Base-by-base conservation (phyloP, 2,329 filamentous ascomycete species). In the Penicillium griseofulvum region DNA sequence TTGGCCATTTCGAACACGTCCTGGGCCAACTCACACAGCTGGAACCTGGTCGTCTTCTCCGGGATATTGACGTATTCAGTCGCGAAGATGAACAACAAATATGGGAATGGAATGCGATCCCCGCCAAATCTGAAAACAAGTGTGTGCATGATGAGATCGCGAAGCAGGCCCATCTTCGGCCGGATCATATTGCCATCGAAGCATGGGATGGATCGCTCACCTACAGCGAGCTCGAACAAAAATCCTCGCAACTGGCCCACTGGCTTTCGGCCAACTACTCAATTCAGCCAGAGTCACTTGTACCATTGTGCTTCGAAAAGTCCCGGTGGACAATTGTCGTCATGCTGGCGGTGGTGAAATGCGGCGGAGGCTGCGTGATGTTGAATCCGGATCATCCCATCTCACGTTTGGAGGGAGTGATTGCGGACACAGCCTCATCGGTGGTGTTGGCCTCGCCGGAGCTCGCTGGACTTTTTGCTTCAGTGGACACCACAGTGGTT, bases 191-290 rank as follows among this genome's bases (percentile, higher is more conserved):
- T 2, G 34, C 55, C 62, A 37, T 59, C 28, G 26, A 41, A 16
- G 65, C 66, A 19, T 70, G 67, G 67, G 65, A 71, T 54, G 68
- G 67, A 24, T 33, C 55, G 6, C 52, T 66, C 16, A 67, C 62
- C 1, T 71, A 68, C 45, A n/a, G 29, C 11, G 56, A 65, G 44
- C 55, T 71, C 8, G 60, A 66, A n/a, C 60, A 60, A 8, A 64
- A 74, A 60, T 72, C 57, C 57, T 71, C 51, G 58, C 60, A n/a
- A 51, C 59, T 64, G 31, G 66, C 70, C 16, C 62, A 66, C 31
- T 59, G 67, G 22, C 61, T 75, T 36, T 36, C 33, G 8, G 58
- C 58, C 5, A 64, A 62, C 1, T 61, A 67, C 34, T 69, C 31
- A 16, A 28, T 45, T 19, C 26, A 29, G 17, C 42, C 42, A 19